Percentiles rank a stretch among this genome's conserved stretches.
Conservation (phyloP, 768 basidiomycete genomes). For the Amyloporia xantha region DNA sequence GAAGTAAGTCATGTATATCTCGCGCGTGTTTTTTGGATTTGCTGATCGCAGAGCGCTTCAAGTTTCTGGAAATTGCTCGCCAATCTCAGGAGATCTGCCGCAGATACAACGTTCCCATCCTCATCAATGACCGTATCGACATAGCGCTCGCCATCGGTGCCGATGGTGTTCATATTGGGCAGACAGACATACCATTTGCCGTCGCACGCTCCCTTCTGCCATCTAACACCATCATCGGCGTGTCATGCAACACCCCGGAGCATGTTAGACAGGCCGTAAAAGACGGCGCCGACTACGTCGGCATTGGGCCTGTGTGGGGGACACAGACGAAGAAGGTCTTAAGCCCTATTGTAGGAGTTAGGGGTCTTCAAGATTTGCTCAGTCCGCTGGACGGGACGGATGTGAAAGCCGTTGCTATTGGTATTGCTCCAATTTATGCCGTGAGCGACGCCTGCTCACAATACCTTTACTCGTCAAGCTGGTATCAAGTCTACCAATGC, state of each 20-base stretch:
- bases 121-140: slow-evolving; percentile 88
- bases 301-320: slow-evolving; percentile 78
- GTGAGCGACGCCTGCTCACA: background rate
- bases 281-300: slow-evolving; percentile 77
- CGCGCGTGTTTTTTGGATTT: background rate
- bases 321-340: slow-evolving; percentile 76
- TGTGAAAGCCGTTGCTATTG: slow-evolving; percentile 79
- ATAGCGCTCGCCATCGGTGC: slow-evolving; percentile 74
- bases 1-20: slow-evolving; percentile 45
- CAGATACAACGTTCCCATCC: slow-evolving; percentile 69
- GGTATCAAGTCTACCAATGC: slow-evolving; percentile 81
- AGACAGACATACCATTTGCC: slow-evolving; percentile 73
- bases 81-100: slow-evolving; percentile 67
- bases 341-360: slow-evolving; percentile 59
- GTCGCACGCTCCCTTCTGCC: slow-evolving; percentile 67
- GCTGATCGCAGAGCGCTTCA: background rate
- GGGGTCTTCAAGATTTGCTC: slow-evolving; percentile 65
- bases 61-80: slow-evolving; percentile 76
- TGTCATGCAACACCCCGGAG: slow-evolving; percentile 64
- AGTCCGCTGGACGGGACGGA: slow-evolving; percentile 53
- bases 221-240: slow-evolving; percentile 64
- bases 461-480: slow-evolving; percentile 37
- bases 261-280: slow-evolving; percentile 58
- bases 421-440: slow-evolving; percentile 33
- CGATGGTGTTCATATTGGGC: slow-evolving; percentile 84